These are phyloP conservation scores for Neurospora africana DNA, from an alignment of 495 filamentous ascomycete genomes.

Conservation along the genomic window DNA sequence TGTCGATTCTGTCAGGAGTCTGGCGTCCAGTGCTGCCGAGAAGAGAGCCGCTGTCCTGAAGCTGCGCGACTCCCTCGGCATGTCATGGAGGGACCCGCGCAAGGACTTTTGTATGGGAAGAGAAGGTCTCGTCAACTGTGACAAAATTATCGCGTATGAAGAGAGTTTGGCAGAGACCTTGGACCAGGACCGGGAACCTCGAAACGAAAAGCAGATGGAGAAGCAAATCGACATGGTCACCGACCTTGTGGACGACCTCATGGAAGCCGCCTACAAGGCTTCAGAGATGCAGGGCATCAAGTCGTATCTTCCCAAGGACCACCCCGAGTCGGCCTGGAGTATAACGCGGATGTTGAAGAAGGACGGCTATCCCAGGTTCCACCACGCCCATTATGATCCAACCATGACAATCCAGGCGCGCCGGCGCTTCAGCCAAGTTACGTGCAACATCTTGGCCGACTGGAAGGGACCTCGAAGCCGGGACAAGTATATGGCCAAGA, in stretches of 20 bases:
- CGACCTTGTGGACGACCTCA: conserved; percentile 16
- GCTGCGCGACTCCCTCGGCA: not conserved
- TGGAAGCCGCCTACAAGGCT: conserved; percentile 11
- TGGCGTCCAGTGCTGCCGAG: not conserved
- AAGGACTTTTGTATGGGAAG: not conserved
- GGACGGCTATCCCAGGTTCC: conserved; percentile 28
- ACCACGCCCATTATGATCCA: conserved; percentile 12
- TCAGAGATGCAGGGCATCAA: conserved; percentile 6
- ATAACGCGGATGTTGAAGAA: conserved; percentile 19
- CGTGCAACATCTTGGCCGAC: conserved; percentile 22
- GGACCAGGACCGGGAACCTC: conserved; percentile 6
- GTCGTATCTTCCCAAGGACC: not conserved
- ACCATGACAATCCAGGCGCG: conserved; percentile 9
- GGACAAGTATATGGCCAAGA: conserved; percentile 36
- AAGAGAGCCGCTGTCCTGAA: not conserved
- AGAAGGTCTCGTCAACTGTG: conserved; percentile 2
- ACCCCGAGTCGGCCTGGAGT: conserved; percentile 21
- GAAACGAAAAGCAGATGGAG: conserved; percentile 3
- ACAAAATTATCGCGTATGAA: conserved; percentile 7
- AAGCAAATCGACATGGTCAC: conserved; percentile 8
- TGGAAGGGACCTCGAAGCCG: conserved; percentile 9
- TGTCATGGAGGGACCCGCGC: not conserved
- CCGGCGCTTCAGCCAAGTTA: conserved; percentile 21
- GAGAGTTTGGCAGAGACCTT: not conserved
- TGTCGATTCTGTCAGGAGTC: not conserved